phyloP scores from a whole-genome alignment of 2,329 filamentous ascomycete genomes.

The Amauroascus verrucosus region DNA sequence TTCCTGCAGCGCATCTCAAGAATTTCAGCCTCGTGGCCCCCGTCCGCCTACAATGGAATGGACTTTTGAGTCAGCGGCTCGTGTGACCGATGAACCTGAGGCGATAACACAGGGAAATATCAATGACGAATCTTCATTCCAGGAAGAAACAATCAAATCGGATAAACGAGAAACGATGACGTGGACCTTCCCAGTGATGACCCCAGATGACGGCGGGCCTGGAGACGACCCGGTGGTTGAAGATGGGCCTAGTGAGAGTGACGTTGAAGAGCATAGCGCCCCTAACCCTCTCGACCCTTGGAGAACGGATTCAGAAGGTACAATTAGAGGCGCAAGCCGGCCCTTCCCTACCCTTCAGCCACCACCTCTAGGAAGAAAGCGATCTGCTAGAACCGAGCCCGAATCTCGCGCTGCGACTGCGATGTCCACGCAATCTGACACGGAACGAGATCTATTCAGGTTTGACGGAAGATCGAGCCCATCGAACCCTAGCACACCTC shows the following conservation, averaged over 20 bases:
- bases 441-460: slow-evolving; percentile 35
- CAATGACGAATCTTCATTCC: slow-evolving; percentile 4
- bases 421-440: slow-evolving; percentile 29
- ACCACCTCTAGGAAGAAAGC: slow-evolving; percentile 2
- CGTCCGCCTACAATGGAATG: slow-evolving; percentile 40
- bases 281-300: slow-evolving; percentile 1
- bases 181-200: slow-evolving; percentile 46
- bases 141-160: slow-evolving; percentile 13
- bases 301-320: slow-evolving; percentile 5
- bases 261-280: slow-evolving; percentile 6
- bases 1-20: slow-evolving; percentile 23
- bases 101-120: background rate
- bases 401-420: slow-evolving; percentile 33
- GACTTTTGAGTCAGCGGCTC: slow-evolving; percentile 32
- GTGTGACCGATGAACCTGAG: slow-evolving; percentile 9
- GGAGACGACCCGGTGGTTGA: slow-evolving; percentile 12
- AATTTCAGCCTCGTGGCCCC: slow-evolving; percentile 28
- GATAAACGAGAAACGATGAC: slow-evolving; percentile 39
- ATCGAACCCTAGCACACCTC: slow-evolving; percentile 12
- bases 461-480: slow-evolving; percentile 30
- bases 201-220: slow-evolving; percentile 15
- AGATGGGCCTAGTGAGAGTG: slow-evolving; percentile 15
- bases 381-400: slow-evolving; percentile 9
- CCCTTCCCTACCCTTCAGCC: slow-evolving; percentile 10
- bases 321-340: slow-evolving; percentile 2